Base-by-base conservation (phyloP, 2,329 filamentous ascomycete species). In the Nannizziopsis arthrosporioides region DNA sequence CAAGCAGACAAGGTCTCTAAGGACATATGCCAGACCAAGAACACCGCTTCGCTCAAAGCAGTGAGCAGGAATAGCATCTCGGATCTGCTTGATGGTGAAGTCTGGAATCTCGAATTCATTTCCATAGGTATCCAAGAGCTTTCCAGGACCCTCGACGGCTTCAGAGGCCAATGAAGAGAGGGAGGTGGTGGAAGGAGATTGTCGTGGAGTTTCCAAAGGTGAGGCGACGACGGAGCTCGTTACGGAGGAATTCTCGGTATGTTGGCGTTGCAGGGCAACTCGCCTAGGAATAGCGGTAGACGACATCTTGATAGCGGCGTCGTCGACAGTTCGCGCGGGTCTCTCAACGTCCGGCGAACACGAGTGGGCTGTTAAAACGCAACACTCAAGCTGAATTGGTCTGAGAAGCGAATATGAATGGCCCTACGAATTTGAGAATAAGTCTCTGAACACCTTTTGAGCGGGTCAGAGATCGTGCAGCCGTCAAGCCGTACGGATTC, bases 31-130 rank as follows among this genome's bases (percentile, higher is more conserved):
- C 63, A 95, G 74, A 56, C 89, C 84, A 56, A 72, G 80, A 55
- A 79, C 65, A 53, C 78, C 85, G 41, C 86, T 94, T 53, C 92
- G 84, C 73, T 95, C 76, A 68, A 84, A 96, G 78, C 92, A 98
- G 76, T 95, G 92, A 70, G 89, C 87, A 55, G 92, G 92, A 58
- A 98, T 98, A 65, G 92, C 92, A 71, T 94, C 85, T 62, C 87
- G 83, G 64, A 98, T 90, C 64, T 98, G 80, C 76, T 94, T 94
- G 77, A 98, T 94, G 64, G 88, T 94, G 74, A 84, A 98, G 70
- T 96, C 83, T 57, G 92, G 92, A 49, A 94, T 76, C 68, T 86
- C 75, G 73, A 98, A 98, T 62, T 88, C 78, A 69, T 96, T 94
- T 69, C 92, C 92, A 66, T 94, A 92, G 10, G 87, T 90, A 71